Percentiles rank a stretch among this genome's conserved stretches.
These are phyloP conservation scores for Collariella sp. DNA, from an alignment of 495 filamentous ascomycete genomes.

Conservation along the genomic window DNA sequence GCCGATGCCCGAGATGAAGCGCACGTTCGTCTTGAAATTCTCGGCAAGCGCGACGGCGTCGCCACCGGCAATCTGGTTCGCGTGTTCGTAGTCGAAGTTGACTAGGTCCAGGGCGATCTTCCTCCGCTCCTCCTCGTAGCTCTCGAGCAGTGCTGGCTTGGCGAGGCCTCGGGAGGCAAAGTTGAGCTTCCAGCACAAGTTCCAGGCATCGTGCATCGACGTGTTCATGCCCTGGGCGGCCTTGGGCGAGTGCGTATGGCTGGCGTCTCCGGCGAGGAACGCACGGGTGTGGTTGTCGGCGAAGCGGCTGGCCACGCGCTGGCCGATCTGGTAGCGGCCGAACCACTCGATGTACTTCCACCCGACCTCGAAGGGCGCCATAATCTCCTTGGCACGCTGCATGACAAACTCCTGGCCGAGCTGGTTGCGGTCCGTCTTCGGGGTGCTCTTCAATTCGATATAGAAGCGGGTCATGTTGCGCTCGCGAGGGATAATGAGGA, in stretches of 20 bases:
- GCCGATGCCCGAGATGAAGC: conserved; percentile 59
- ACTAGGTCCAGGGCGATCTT: conserved; percentile 56
- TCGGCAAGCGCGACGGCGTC: conserved; percentile 48
- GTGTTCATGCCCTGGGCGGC: conserved; percentile 76
- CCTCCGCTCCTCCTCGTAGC: conserved; percentile 57
- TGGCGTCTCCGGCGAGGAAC: conserved; percentile 67
- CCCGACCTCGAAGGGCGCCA: conserved; percentile 51
- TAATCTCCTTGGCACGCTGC: conserved; percentile 51
- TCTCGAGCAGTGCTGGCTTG: conserved; percentile 45
- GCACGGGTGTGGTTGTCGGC: conserved; percentile 45
- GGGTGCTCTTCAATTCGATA: conserved; percentile 52
- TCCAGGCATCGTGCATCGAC: conserved; percentile 68
- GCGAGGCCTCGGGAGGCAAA: conserved; percentile 51
- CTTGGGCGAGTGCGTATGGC: conserved; percentile 68
- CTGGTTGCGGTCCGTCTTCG: conserved; percentile 39
- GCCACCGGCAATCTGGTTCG: conserved; percentile 49
- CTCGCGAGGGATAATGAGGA: conserved; percentile 61
- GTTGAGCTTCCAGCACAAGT: conserved; percentile 68
- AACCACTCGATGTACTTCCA: conserved; percentile 59
- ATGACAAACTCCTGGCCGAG: conserved; percentile 57
- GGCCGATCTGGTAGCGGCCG: conserved; percentile 55
- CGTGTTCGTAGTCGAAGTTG: conserved; percentile 56
- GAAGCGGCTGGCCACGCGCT: conserved; percentile 55
- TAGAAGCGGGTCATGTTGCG: conserved; percentile 59
- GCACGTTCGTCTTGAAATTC: conserved; percentile 58